Evolutionary conservation across 2,329 filamentous ascomycete genomes (phyloP), one percentile per base, ranked within the genome.

Genomic region (Aspergillus pseudoterreus): DNA sequence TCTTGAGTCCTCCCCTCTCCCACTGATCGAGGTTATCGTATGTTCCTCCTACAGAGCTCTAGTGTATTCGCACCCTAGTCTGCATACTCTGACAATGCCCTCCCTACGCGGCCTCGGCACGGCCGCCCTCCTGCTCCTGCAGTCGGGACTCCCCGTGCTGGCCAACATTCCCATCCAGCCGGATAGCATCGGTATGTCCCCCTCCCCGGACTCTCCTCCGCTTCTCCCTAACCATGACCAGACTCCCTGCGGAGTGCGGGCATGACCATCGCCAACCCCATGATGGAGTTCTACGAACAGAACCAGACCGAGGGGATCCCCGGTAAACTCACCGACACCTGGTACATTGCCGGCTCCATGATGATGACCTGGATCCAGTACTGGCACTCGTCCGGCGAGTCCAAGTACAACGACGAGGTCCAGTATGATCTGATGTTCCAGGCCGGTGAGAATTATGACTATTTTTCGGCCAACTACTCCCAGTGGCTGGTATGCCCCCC

Each of bases 341-440:
- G 66, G 56, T 89, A 82, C 86, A 84, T 86, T 70, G 84, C 77
- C 8, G 87, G 86, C 49, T 85, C 85, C 53, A 82, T 90, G 73
- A 79, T 79, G 61, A 78, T 76, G 27, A 75, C 86, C 4, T 73
- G 92, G 58, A 75, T 92, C 52, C 86, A 92, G 63, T 92, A 92
- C 68, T 92, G 87, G 86, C 87, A 85, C 66, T 88, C 88, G 64
- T 91, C 87, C 0, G 83, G 83, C 14, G 87, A 91, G 64, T 72
- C 78, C 6, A 77, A 78, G 38, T 91, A 87, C 72, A 90, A 90
- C 65, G 73, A 84, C n/a, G 72, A 88, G 30, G 81, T 82, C 14
- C 78, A 76, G 41, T 76, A 88, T 57, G 89, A 80, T 5, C 75
- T 94, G 54, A 49, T 49, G 51, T 43, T 76, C 90, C 43, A 83